Evolutionary conservation across 441 rosid genomes (phyloP).

Genomic region (Geranium incanum): DNA sequence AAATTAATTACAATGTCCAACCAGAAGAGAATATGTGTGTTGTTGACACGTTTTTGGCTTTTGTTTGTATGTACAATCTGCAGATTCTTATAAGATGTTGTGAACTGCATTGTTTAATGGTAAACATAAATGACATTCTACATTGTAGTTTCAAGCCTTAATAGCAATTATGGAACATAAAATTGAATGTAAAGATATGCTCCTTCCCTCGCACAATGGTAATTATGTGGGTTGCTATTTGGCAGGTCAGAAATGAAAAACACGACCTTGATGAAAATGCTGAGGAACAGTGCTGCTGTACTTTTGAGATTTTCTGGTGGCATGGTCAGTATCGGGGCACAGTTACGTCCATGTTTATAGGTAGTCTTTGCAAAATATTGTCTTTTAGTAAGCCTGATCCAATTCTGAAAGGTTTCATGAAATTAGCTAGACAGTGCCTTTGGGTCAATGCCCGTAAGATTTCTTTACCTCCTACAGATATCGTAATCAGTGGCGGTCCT

Average conservation of each 20-base stretch:
- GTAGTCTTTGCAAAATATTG: neutral
- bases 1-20: no score
- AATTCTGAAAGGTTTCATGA: neutral
- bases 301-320: neutral
- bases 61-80: no score
- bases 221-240: neutral
- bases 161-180: no score
- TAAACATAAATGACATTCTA: no score
- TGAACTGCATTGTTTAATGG: no score
- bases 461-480: no score
- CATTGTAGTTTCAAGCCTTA: neutral
- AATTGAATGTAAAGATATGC: no score
- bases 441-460: neutral
- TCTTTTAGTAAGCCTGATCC: neutral
- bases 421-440: neutral
- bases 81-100: no score
- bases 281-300: neutral
- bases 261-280: neutral
- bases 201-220: neutral
- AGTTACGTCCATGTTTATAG: neutral
- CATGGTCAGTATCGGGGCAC: neutral
- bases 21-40: no score
- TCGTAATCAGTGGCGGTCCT: no score
- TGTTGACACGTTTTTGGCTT: no score
- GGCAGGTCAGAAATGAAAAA: neutral